phyloP scores from a whole-genome alignment of 495 filamentous ascomycete genomes.

The Daldinia concentrica region DNA sequence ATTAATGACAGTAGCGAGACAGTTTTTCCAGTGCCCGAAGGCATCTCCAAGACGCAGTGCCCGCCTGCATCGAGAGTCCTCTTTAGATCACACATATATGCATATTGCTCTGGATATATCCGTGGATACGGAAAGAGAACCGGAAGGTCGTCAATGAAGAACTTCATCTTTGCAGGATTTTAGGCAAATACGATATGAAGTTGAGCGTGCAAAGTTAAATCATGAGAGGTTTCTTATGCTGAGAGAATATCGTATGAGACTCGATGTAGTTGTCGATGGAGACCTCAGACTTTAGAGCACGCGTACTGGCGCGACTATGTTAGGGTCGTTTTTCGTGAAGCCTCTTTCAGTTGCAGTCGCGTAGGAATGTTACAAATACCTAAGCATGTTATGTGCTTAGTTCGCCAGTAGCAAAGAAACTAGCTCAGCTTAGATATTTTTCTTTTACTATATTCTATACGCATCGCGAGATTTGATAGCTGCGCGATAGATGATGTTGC shows the following conservation, averaged over 20 bases:
- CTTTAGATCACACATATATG: slow-evolving; percentile 98
- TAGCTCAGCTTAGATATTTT: neutral
- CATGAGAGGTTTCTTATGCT: neutral
- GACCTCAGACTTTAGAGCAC: neutral
- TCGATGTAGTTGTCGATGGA: neutral
- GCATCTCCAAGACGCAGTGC: slow-evolving; percentile 99
- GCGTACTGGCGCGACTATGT: neutral
- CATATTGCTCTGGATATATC: slow-evolving; percentile 81
- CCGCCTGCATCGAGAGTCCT: slow-evolving; percentile 92
- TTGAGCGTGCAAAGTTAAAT: neutral
- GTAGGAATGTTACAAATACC: slow-evolving; percentile 6
- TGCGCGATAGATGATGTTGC: neutral
- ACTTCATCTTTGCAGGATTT: slow-evolving; percentile 75
- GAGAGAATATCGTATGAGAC: neutral
- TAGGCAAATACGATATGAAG: neutral
- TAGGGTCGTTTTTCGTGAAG: neutral
- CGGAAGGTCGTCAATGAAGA: slow-evolving; percentile 94
- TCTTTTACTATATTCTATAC: neutral
- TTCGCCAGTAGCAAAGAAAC: neutral
- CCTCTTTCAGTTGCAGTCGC: neutral
- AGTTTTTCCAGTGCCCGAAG: slow-evolving; percentile 99
- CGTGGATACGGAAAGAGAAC: slow-evolving; percentile 97
- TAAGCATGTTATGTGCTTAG: neutral
- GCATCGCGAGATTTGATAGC: neutral
- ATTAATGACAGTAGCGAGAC: slow-evolving; percentile 95